Percentiles rank a stretch among this genome's conserved stretches.
Evolutionary conservation across 768 basidiomycete species (phyloP).

Genomic region (Lentinula sp.): DNA sequence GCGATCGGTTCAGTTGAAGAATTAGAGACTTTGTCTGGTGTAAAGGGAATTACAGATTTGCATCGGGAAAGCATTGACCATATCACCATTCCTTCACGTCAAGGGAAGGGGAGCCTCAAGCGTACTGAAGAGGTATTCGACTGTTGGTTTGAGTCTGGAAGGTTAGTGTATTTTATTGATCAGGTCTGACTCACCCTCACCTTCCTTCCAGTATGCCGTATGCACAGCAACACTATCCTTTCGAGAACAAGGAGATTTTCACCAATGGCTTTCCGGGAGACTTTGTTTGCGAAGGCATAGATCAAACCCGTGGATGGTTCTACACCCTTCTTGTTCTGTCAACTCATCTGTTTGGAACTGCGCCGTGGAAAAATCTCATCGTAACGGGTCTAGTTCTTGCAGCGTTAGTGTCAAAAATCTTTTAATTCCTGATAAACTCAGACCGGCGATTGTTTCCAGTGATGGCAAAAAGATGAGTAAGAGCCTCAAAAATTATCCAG

Average conservation of each 20-base stretch:
- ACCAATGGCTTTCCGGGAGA: conserved; percentile 87
- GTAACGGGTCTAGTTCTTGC: conserved; percentile 95
- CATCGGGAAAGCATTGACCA: conserved; percentile 94
- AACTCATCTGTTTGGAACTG: conserved; percentile 89
- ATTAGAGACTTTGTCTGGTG: conserved; percentile 81
- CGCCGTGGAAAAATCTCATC: conserved; percentile 98
- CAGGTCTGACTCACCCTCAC: not conserved
- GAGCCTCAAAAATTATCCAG: conserved; percentile 93
- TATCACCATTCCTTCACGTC: conserved; percentile 89
- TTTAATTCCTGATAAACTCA: not conserved
- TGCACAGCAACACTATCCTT: conserved; percentile 95
- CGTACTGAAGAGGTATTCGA: conserved; percentile 98
- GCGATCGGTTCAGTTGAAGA: conserved; percentile 86
- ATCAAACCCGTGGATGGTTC: conserved; percentile 99
- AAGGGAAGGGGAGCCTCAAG: conserved; percentile 80
- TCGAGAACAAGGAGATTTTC: conserved; percentile 91
- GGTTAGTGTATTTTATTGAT: conserved; percentile 38
- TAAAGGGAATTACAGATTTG: conserved; percentile 78
- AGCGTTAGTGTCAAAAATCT: conserved; percentile 49
- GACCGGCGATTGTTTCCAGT: conserved; percentile 27
- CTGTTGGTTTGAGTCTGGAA: conserved; percentile 99
- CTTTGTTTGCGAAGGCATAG: conserved; percentile 97
- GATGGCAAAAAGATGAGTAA: conserved; percentile 99
- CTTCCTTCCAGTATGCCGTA: conserved; percentile 82
- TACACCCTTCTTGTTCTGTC: conserved; percentile 94